Evolutionary conservation across 2,329 filamentous ascomycete genomes (phyloP), one percentile per base, ranked within the genome.

Genomic region (Arthrinium phaeospermum): DNA sequence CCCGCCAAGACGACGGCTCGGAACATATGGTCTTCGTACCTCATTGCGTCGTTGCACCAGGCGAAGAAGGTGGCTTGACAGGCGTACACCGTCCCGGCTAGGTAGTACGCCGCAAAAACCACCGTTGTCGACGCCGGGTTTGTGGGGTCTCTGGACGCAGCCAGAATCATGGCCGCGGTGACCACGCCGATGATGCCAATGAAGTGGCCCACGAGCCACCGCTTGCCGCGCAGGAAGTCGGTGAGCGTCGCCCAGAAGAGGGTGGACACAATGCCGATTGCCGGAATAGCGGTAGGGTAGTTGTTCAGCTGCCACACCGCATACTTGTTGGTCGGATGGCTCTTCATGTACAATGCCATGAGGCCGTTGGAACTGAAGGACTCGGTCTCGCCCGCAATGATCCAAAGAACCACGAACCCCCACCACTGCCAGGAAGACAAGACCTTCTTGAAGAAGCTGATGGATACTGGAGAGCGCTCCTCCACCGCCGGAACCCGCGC

Each of bases 21-120:
- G 75, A 91, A 87, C 67, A 90, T 86, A 27, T 88, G 87, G 73
- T 92, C 89, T 76, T 93, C 88, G 71, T 88, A 87, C 10, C 90
- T 86, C 83, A 92, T 88, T 2, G 90, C 89, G 76, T 93, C 92
- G 75, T 94, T 94, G 30, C 91, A 92, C 92, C 92, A 94, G 0
- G 92, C 92, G 75, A 94, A 94, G 76, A 94, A 93, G 0, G 90
- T 92, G 0, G 92, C 91, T 80, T 94, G 91, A 76, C 91, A 92
- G 0, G 92, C 91, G 75, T 94, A 94, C 0, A 93, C 90, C 4
- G 87, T 84, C 0, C 92, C 92, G 0, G 91, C 90, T 88, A 89
- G 91, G 79, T 93, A 93, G 76, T 93, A 93, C 4, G 91, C 91
- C 0, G 80, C 91, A 73, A 94, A 92, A 0, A 90, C 86, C 0